A percentile compares a stretch with the other conserved stretches of the same genome.
Conservation (phyloP, 768 basidiomycete genomes). For the Dictyophora rubrovolvata region DNA sequence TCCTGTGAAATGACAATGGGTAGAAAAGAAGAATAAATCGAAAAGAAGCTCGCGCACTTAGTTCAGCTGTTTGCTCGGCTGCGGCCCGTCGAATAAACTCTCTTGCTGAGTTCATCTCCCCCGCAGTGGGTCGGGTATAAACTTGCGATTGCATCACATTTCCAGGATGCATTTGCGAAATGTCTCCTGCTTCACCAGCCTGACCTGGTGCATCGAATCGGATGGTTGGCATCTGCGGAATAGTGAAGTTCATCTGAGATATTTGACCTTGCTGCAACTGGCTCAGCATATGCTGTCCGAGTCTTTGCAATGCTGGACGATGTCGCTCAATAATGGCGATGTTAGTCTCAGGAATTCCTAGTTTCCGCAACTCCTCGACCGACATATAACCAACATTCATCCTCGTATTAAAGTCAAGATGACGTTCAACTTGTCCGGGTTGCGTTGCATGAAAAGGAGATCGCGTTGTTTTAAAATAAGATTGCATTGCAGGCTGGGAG, state of each 20-base stretch:
- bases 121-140: background rate
- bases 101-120: slow-evolving; percentile 19
- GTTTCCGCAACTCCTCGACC: slow-evolving; percentile 41
- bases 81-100: slow-evolving; percentile 22
- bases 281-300: background rate
- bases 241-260: slow-evolving; percentile 32
- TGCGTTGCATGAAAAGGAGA: slow-evolving; percentile 5
- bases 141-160: slow-evolving; percentile 11
- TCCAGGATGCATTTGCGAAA: background rate
- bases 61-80: slow-evolving; percentile 24
- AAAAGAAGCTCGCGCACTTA: slow-evolving; percentile 24
- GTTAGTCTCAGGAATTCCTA: slow-evolving; percentile 36
- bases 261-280: slow-evolving; percentile 7
- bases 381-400: slow-evolving; percentile 35
- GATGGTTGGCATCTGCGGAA: background rate
- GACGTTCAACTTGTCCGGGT: slow-evolving; percentile 2
- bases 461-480: slow-evolving; percentile 2
- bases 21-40: background rate
- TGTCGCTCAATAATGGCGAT: slow-evolving; percentile 49
- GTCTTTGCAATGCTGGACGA: slow-evolving; percentile 26
- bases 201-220: background rate
- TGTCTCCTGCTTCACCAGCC: background rate
- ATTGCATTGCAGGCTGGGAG: background rate
- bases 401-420: slow-evolving; percentile 4
- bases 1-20: background rate